Conservation (phyloP, 2,329 filamentous ascomycete genomes). For the Rhexocercosporidium sp. region DNA sequence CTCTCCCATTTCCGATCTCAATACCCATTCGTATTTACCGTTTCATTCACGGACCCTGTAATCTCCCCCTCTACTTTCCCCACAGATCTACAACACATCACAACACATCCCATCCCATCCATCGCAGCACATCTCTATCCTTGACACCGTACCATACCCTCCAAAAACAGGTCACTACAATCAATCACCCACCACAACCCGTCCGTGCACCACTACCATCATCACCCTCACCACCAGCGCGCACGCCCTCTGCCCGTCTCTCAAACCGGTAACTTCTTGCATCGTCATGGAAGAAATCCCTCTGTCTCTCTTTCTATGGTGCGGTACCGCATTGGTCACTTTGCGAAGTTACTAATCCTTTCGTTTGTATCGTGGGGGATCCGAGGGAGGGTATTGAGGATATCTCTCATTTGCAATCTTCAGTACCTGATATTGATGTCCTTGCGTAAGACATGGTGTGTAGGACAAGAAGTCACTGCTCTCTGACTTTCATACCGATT, state of each 20-base stretch:
- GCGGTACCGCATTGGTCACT: not conserved
- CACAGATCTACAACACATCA: slow-evolving; percentile 5
- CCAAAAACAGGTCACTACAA: not conserved
- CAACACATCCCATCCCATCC: not conserved
- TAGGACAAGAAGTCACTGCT: not conserved
- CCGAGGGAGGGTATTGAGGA: not conserved
- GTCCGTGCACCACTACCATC: not conserved
- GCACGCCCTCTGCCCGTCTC: not conserved
- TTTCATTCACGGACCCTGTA: not conserved
- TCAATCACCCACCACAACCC: not conserved
- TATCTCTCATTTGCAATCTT: not conserved
- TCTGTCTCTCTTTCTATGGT: not conserved
- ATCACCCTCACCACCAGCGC: too few relatives aligned
- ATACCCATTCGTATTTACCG: not conserved
- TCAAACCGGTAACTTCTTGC: not conserved
- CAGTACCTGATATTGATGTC: not conserved
- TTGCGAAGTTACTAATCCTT: not conserved
- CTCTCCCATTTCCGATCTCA: not conserved
- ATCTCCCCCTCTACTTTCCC: not conserved
- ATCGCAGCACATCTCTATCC: not conserved
- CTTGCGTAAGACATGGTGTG: too few relatives aligned
- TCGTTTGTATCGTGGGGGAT: not conserved
- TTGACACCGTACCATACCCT: not conserved
- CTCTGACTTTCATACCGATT: not conserved
- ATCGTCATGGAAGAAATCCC: not conserved